phyloP scores from a whole-genome alignment of 148 eudicot genomes.

The Chenopodium quinoa region DNA sequence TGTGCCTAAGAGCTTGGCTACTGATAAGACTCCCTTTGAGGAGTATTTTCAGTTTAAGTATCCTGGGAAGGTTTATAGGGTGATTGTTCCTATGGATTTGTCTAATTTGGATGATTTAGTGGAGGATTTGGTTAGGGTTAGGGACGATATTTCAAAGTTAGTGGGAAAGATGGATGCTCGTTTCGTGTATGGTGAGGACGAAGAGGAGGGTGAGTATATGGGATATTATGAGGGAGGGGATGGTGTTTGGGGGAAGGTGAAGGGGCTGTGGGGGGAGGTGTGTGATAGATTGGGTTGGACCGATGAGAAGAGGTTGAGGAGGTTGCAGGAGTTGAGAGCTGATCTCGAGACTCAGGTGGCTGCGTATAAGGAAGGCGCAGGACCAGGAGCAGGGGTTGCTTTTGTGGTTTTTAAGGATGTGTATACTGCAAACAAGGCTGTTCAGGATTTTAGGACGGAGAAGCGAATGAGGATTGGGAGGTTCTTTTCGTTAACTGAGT shows the following conservation, averaged over 20 bases:
- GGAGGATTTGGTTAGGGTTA: conserved; percentile 68
- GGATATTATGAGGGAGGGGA: conserved; percentile 22
- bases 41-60: conserved; percentile 78
- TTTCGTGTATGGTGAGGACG: conserved; percentile 30
- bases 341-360: conserved; percentile 90
- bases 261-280: conserved; percentile 42
- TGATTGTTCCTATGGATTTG: conserved; percentile 90
- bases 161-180: conserved; percentile 61
- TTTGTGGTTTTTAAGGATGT: conserved; percentile 96
- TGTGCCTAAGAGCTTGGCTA: conserved; percentile 66
- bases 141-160: conserved; percentile 67
- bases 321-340: conserved; percentile 84
- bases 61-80: conserved; percentile 74
- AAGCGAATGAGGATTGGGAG: conserved; percentile 68
- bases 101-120: conserved; percentile 82
- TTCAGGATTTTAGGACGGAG: conserved; percentile 75
- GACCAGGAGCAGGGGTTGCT: conserved; percentile 90
- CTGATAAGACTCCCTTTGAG: conserved; percentile 55
- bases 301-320: conserved; percentile 65
- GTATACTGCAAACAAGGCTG: conserved; percentile 71
- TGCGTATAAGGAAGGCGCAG: conserved; percentile 80
- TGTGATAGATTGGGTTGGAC: conserved; percentile 54
- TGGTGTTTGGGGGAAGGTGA: conserved; percentile 43
- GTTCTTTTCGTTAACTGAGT: conserved; percentile 79
- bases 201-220: conserved; percentile 32